These are phyloP conservation scores for Blastocystis sp. DNA, from an alignment of 352 stramenopile species.

Conservation along the genomic window DNA sequence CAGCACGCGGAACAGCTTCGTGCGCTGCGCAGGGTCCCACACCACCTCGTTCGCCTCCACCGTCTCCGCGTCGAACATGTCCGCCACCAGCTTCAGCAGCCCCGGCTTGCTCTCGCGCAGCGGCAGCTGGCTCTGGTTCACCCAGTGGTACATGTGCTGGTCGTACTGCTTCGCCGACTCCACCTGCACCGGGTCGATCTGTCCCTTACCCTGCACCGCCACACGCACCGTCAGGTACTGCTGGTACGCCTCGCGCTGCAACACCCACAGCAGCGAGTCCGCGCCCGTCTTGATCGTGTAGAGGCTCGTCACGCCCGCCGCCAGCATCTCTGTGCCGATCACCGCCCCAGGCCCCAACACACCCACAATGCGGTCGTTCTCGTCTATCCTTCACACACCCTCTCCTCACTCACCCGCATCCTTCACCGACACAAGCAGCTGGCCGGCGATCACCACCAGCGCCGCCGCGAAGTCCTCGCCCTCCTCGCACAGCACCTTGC, in stretches of 20 bases:
- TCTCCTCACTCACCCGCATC: background rate
- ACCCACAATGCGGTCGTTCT: constrained; percentile 12
- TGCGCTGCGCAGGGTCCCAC: background rate
- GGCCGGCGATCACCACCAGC: constrained; percentile 21
- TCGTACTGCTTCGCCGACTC: constrained; percentile 36
- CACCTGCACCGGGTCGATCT: constrained; percentile 34
- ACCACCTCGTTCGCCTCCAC: background rate
- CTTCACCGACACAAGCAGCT: constrained; percentile 17
- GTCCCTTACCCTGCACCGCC: background rate
- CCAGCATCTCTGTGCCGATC: constrained; percentile 31
- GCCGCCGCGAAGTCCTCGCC: constrained; percentile 34
- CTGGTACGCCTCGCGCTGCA: constrained; percentile 39
- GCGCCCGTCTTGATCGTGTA: constrained; percentile 21
- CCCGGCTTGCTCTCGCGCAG: background rate
- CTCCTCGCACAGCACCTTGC: constrained; percentile 46
- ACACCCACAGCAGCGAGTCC: constrained; percentile 33
- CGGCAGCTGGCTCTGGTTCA: constrained; percentile 58
- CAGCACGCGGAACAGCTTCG: constrained; percentile 25
- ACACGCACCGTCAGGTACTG: constrained; percentile 33
- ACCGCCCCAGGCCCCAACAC: constrained; percentile 34
- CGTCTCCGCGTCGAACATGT: constrained; percentile 10
- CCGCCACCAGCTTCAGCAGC: constrained; percentile 25
- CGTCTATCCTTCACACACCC: background rate
- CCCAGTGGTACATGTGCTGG: constrained; percentile 55
- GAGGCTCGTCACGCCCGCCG: background rate